A percentile compares a stretch with the other conserved stretches of the same genome.
Conservation (phyloP, 768 basidiomycete genomes). For the Agrocybe praecox region DNA sequence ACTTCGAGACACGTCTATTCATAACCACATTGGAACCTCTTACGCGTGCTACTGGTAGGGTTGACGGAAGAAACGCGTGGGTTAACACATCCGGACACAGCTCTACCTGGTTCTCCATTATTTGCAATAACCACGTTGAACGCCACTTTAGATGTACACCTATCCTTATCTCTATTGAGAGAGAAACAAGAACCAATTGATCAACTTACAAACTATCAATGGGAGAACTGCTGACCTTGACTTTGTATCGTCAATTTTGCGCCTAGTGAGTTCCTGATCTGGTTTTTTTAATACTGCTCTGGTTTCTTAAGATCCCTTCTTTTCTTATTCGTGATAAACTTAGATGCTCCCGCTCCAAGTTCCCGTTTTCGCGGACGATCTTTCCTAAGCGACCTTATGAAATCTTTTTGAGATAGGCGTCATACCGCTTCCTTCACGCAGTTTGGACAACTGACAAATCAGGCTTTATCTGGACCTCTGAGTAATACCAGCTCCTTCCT, state of each 20-base stretch:
- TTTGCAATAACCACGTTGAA: background rate
- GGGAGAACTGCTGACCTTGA: slow-evolving; percentile 11
- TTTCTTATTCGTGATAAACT: slow-evolving; percentile 3
- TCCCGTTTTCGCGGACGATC: slow-evolving; percentile 4
- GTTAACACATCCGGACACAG: background rate
- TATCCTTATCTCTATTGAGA: background rate
- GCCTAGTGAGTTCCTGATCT: slow-evolving; percentile 18
- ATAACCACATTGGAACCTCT: too few relatives aligned
- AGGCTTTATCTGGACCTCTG: slow-evolving; percentile 12
- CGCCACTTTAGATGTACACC: background rate
- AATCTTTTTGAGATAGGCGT: background rate
- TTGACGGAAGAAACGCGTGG: too few relatives aligned
- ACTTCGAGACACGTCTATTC: too few relatives aligned
- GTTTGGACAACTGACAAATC: slow-evolving; percentile 8
- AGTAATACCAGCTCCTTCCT: slow-evolving; percentile 5
- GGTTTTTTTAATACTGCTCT: slow-evolving; percentile 5
- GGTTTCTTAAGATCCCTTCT: background rate
- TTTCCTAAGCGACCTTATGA: slow-evolving; percentile 6
- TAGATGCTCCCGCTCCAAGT: slow-evolving; percentile 6
- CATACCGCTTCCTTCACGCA: too few relatives aligned
- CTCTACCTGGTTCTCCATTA: background rate
- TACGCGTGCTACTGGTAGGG: too few relatives aligned
- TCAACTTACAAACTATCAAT: background rate
- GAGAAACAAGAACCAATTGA: background rate
- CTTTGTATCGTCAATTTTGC: background rate